Conservation (phyloP, 2,329 filamentous ascomycete species). For the Juglanconis sp. region DNA sequence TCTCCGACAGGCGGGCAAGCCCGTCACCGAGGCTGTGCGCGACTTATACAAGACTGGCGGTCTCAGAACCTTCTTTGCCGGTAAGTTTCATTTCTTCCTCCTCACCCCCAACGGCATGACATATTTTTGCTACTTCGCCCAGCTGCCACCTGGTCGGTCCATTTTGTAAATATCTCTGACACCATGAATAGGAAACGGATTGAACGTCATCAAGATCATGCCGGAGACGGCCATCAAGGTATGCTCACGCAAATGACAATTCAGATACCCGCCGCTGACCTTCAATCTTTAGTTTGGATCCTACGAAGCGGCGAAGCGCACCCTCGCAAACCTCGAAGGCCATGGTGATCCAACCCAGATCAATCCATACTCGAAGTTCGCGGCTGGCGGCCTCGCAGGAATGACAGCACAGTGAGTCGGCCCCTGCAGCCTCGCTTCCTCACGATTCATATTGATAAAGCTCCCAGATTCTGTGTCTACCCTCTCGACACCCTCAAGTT, state of each 20-base stretch:
- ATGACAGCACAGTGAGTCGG: constrained; percentile 81
- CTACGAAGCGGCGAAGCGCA: constrained; percentile 91
- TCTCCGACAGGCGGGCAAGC: constrained; percentile 62
- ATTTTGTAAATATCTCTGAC: constrained; percentile 1
- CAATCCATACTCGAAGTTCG: constrained; percentile 80
- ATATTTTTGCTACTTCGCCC: no score
- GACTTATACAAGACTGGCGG: constrained; percentile 85
- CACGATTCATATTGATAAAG: constrained; percentile 13
- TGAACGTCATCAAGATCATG: constrained; percentile 98
- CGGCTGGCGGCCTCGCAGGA: constrained; percentile 85
- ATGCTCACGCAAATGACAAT: constrained; percentile 11
- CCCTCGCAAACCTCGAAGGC: constrained; percentile 81
- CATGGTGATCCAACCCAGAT: constrained; percentile 79
- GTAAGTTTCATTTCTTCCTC: constrained; percentile 47
- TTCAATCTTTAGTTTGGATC: constrained; percentile 67
- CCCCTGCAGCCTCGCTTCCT: background rate
- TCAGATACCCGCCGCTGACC: background rate
- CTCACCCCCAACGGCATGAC: background rate
- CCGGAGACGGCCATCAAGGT: constrained; percentile 93
- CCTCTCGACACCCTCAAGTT: constrained; percentile 83
- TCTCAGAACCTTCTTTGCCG: constrained; percentile 85
- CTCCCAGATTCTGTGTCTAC: constrained; percentile 77
- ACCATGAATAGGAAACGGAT: constrained; percentile 71
- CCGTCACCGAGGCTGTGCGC: constrained; percentile 69
- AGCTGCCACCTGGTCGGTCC: no score